Evolutionary conservation across 2,329 filamentous ascomycete genomes (phyloP).

Genomic region (Ceratocystis cacaofunesta): DNA sequence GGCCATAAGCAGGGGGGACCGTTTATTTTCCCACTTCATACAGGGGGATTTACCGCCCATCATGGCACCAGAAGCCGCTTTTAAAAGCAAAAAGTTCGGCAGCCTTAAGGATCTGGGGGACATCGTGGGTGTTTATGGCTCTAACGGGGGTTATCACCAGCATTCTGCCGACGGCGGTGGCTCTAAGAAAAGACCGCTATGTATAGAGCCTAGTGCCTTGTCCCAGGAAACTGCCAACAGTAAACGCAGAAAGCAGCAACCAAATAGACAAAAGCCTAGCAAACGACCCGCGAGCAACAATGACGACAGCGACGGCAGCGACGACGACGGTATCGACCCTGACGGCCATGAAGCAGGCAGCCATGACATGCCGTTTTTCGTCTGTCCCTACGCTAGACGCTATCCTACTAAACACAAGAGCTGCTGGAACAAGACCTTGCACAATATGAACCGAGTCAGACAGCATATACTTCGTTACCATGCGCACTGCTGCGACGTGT

Average conservation of each 20-base stretch:
- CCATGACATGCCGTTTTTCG: neutral
- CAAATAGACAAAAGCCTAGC: neutral
- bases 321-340: neutral
- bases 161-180: neutral
- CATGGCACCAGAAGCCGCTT: too few species aligned
- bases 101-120: rapidly evolving
- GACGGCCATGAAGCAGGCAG: neutral
- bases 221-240: neutral
- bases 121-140: too few species aligned
- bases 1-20: too few species aligned
- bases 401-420: too few species aligned
- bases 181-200: neutral
- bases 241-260: neutral
- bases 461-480: neutral
- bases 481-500: neutral
- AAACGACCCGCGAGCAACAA: neutral
- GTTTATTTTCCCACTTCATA: too few species aligned
- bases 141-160: neutral
- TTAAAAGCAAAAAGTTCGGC: too few species aligned
- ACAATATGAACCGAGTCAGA: neutral
- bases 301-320: neutral
- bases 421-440: neutral
- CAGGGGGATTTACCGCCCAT: rapidly evolving
- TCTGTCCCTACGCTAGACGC: neutral
- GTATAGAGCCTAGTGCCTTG: too few species aligned